phyloP scores from a whole-genome alignment of 371 early-diverging fungal species.

The Rhizopus arrhizus region DNA sequence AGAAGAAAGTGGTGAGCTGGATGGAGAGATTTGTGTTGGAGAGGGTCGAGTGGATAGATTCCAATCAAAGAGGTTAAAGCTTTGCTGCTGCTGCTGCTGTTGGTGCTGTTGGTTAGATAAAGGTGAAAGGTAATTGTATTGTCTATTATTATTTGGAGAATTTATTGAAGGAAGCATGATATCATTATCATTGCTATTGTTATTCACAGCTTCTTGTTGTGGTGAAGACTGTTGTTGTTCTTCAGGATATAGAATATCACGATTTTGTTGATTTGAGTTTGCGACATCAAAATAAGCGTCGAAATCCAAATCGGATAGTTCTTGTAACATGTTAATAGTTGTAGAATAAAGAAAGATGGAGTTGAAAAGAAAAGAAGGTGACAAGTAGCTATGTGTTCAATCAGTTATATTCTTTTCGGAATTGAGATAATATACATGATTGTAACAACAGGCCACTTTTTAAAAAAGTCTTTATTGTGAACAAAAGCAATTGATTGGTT shows the following conservation, averaged over 20 bases:
- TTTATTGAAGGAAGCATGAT: conserved; percentile 2
- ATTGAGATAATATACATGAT: conserved; percentile 8
- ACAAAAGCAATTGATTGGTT: conserved; percentile 16
- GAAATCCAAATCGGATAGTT: conserved; percentile 31
- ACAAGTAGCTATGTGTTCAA: neutral
- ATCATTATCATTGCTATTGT: conserved; percentile 4
- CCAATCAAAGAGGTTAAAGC: conserved; percentile 23
- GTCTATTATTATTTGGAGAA: neutral
- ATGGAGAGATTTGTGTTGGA: conserved; percentile 21
- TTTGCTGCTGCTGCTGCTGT: conserved; percentile 9
- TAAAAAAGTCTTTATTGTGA: neutral
- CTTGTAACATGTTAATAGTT: conserved; percentile 26
- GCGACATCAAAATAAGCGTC: conserved; percentile 32
- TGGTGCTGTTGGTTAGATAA: conserved; percentile 8
- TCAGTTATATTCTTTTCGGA: neutral
- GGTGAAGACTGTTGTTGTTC: conserved; percentile 8
- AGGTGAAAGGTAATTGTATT: neutral
- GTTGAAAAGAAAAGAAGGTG: conserved; percentile 6
- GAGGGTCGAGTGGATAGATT: conserved; percentile 10
- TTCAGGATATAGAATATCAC: conserved; percentile 24
- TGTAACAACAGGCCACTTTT: conserved; percentile 35
- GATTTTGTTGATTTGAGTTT: conserved; percentile 25
- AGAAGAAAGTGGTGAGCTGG: conserved; percentile 25
- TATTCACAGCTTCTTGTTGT: neutral
- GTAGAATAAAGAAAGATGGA: conserved; percentile 9